Percentiles rank a stretch among this genome's conserved stretches.
Evolutionary conservation across 202 grass and related monocot species (phyloP).

Genomic region (Carex arenaria): DNA sequence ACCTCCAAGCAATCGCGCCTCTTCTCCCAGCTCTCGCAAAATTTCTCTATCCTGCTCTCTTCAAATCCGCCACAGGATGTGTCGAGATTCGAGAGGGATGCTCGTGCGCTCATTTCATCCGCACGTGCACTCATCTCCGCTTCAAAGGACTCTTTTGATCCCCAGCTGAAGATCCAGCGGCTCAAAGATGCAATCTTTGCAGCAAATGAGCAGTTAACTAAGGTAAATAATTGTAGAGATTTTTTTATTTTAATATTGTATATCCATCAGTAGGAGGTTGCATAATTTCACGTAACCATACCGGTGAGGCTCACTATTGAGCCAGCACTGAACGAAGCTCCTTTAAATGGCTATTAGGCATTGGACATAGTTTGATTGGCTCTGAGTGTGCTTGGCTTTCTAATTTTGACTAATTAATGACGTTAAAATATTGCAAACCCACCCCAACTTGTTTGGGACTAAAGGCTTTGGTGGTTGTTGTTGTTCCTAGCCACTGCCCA

Average conservation of each 20-base stretch:
- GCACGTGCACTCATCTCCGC: constrained; percentile 58
- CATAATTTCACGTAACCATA: neutral
- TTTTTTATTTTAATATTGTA: constrained; percentile 20
- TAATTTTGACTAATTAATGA: neutral
- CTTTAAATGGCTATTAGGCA: neutral
- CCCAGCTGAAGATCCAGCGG: constrained; percentile 93
- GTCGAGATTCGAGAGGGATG: constrained; percentile 37
- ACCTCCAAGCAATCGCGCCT: constrained; percentile 56
- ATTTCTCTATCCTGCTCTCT: constrained; percentile 37
- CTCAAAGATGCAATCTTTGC: constrained; percentile 96
- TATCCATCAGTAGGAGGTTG: neutral
- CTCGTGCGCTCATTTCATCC: constrained; percentile 74
- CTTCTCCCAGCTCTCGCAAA: constrained; percentile 65
- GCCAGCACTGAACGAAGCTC: neutral
- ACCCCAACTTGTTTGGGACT: too few species aligned
- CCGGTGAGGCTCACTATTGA: neutral
- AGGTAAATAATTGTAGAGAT: constrained; percentile 62
- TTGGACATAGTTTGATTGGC: neutral
- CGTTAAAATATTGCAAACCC: neutral
- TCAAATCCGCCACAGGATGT: constrained; percentile 10
- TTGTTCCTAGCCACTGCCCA: neutral
- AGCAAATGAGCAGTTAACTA: constrained; percentile 75
- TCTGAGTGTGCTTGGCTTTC: neutral
- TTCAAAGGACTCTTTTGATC: constrained; percentile 86
- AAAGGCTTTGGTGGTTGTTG: too few species aligned